Evolutionary conservation across 176 grass and related monocot species (phyloP).

Genomic region (Poa annua): DNA sequence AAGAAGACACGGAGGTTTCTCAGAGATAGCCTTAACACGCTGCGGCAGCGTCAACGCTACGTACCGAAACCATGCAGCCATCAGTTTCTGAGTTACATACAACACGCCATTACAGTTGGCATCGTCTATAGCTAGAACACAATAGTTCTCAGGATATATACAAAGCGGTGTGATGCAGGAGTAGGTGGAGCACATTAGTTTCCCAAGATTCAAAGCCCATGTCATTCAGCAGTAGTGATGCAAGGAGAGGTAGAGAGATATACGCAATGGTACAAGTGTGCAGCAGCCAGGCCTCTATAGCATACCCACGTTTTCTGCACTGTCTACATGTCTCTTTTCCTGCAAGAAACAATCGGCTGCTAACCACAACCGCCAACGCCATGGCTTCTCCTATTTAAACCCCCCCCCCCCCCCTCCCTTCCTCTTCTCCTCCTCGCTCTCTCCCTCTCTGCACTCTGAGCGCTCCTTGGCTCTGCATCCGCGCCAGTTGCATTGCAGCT

Average conservation of each 20-base stretch:
- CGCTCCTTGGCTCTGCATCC: slow-evolving; percentile 17
- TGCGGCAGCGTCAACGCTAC: too few relatives aligned
- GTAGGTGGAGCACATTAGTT: background rate
- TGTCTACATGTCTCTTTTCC: too few relatives aligned
- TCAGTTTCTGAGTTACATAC: background rate
- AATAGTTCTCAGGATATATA: background rate
- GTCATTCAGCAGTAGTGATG: background rate
- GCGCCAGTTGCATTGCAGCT: slow-evolving; percentile 39
- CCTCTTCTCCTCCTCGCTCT: slow-evolving; percentile 56
- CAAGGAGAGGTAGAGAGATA: background rate
- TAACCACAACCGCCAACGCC: slow-evolving; percentile 43
- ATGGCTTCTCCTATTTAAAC: slow-evolving; percentile 68
- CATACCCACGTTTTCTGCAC: background rate
- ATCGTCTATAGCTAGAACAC: background rate
- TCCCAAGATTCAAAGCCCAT: background rate
- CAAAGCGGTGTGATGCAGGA: background rate
- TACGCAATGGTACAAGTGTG: background rate
- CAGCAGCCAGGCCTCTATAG: background rate
- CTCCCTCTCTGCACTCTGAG: background rate
- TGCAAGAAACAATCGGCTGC: slow-evolving; percentile 21
- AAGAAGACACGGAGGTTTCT: too few relatives aligned
- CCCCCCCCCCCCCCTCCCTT: slow-evolving; percentile 24
- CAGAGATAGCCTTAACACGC: too few relatives aligned
- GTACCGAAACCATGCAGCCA: background rate
- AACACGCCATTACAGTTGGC: background rate